A percentile compares a stretch with the other conserved stretches of the same genome.
These are phyloP conservation scores for Trichoderma erinaceum DNA, from an alignment of 495 filamentous ascomycete genomes.

Conservation along the genomic window DNA sequence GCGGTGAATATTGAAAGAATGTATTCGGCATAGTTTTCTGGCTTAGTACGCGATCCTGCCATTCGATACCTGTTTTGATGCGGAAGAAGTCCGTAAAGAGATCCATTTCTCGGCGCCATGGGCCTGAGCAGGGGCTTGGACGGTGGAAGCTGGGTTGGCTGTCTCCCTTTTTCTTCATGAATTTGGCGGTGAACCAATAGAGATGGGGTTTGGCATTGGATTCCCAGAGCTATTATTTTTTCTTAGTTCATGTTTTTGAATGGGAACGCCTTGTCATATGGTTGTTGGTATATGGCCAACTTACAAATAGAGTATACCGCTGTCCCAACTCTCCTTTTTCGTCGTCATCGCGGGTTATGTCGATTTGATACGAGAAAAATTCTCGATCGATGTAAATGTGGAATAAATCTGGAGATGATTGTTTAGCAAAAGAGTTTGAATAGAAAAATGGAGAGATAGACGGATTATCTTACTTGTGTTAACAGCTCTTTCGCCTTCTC, in stretches of 20 bases:
- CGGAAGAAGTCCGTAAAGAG: conserved; percentile 53
- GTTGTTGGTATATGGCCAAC: conserved; percentile 15
- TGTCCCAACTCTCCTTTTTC: conserved; percentile 25
- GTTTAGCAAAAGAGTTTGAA: neutral
- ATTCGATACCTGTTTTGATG: conserved; percentile 47
- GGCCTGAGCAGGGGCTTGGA: conserved; percentile 21
- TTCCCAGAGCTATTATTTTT: conserved; percentile 37
- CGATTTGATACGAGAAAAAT: conserved; percentile 31
- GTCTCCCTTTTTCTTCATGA: conserved; percentile 28
- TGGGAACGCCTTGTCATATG: too few relatives aligned
- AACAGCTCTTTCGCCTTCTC: conserved; percentile 42
- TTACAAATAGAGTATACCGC: conserved; percentile 31
- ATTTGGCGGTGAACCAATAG: conserved; percentile 37
- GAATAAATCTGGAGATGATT: conserved; percentile 8
- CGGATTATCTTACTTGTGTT: conserved; percentile 27
- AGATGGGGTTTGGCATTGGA: conserved; percentile 38
- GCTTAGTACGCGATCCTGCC: conserved; percentile 44
- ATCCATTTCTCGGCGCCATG: conserved; percentile 31
- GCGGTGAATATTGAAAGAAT: conserved; percentile 31
- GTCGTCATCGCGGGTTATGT: conserved; percentile 25
- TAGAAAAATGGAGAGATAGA: neutral
- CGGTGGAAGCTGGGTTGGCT: conserved; percentile 24
- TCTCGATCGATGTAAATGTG: conserved; percentile 31
- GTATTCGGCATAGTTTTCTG: conserved; percentile 3
- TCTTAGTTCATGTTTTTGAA: neutral